Evolutionary conservation across 2,329 filamentous ascomycete genomes (phyloP).

Genomic region (Colletotrichum euphorbiae): DNA sequence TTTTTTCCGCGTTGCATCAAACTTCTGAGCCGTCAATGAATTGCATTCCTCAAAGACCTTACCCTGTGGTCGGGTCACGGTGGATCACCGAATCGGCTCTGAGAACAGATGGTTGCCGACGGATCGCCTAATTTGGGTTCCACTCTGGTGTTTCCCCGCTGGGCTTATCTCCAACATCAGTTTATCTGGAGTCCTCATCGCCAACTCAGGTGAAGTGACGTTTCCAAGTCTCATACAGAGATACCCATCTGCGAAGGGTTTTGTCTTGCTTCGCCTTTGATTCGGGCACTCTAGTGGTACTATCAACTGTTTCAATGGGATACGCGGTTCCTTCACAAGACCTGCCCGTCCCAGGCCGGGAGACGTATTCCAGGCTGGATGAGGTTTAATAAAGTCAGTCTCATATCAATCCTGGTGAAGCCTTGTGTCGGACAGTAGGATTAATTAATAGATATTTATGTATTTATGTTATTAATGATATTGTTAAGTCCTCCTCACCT

Average conservation of each 20-base stretch:
- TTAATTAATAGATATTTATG: too few relatives aligned
- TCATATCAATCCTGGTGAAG: constrained; percentile 35
- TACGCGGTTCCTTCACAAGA: constrained; percentile 11
- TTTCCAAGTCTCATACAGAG: not conserved
- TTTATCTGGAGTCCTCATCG: not conserved
- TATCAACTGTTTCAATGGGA: not conserved
- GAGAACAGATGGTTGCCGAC: constrained; percentile 9
- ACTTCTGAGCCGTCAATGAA: too few relatives aligned
- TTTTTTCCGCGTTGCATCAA: too few relatives aligned
- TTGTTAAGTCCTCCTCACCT: too few relatives aligned
- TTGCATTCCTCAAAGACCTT: too few relatives aligned
- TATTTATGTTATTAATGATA: too few relatives aligned
- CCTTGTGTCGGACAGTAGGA: too few relatives aligned
- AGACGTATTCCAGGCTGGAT: constrained; percentile 33
- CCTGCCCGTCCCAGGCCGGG: constrained; percentile 29
- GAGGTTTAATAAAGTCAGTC: constrained; percentile 38
- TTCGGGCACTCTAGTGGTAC: not conserved
- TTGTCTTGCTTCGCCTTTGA: not conserved
- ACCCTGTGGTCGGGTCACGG: not conserved
- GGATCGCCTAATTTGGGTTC: constrained; percentile 16
- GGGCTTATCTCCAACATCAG: constrained; percentile 18
- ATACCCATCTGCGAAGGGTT: not conserved
- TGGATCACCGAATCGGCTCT: constrained; percentile 31
- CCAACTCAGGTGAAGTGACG: not conserved
- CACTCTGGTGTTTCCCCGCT: constrained; percentile 24